Conservation (phyloP, 2,329 filamentous ascomycete species). For the Bisporella sp. region DNA sequence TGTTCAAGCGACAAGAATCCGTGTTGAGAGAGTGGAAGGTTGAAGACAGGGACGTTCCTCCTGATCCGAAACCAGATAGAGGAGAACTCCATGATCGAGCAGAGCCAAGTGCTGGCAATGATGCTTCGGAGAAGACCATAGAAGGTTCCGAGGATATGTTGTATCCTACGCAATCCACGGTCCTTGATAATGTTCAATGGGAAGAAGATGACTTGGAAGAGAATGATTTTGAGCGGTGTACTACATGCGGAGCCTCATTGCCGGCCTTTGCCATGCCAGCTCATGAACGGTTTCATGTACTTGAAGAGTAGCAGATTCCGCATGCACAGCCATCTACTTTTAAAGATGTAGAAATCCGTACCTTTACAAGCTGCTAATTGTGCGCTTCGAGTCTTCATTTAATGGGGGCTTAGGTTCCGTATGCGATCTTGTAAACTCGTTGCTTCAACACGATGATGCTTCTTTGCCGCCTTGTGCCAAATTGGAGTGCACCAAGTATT, state of each 20-base stretch:
- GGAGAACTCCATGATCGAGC: conserved; percentile 4
- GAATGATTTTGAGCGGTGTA: conserved; percentile 29
- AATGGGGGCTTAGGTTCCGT: too few relatives aligned
- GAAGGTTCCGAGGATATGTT: conserved; percentile 23
- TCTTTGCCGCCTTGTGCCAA: too few relatives aligned
- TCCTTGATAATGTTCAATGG: conserved; percentile 16
- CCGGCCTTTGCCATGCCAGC: conserved; percentile 42
- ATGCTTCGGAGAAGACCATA: conserved; percentile 10
- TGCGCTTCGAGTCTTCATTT: too few relatives aligned
- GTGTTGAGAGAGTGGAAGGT: conserved; percentile 61
- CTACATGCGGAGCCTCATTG: conserved; percentile 36
- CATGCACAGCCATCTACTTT: too few relatives aligned
- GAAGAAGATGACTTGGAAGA: conserved; percentile 20
- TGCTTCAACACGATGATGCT: too few relatives aligned
- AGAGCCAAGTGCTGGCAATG: conserved; percentile 25
- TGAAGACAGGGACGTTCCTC: conserved; percentile 35
- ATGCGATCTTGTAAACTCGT: too few relatives aligned
- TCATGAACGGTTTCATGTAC: conserved; percentile 39
- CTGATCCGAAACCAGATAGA: conserved; percentile 11
- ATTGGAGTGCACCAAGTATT: too few relatives aligned
- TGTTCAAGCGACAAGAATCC: conserved; percentile 73
- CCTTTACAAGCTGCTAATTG: too few relatives aligned
- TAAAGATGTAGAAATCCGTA: too few relatives aligned
- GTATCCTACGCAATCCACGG: conserved; percentile 15
- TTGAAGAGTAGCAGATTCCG: conserved; percentile 3